Evolutionary conservation across 164 flowering plant genomes (phyloP).

Genomic region (Tinospora cordifolia): DNA sequence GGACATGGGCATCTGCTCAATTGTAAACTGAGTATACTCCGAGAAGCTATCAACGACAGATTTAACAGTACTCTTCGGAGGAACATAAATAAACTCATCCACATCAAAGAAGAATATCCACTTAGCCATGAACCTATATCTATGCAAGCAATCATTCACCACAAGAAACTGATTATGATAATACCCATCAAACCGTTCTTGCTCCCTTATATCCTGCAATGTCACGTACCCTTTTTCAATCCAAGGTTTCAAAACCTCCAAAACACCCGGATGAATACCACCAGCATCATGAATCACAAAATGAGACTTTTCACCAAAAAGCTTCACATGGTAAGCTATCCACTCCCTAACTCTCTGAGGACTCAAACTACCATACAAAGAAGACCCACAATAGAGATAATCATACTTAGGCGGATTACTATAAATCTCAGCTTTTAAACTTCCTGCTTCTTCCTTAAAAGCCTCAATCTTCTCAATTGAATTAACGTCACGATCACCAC

Average conservation of each 20-base stretch:
- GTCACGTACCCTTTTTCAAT: conserved; percentile 44
- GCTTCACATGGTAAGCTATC: conserved; percentile 69
- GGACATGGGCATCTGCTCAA: conserved; percentile 87
- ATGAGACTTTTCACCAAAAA: conserved; percentile 53
- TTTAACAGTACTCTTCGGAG: conserved; percentile 41
- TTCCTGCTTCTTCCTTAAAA: too few species aligned
- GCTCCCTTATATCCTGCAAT: conserved; percentile 48
- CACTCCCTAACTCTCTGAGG: conserved; percentile 49
- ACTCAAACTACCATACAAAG: conserved; percentile 49
- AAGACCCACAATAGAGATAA: conserved; percentile 63
- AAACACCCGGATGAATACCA: conserved; percentile 41
- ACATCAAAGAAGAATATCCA: conserved; percentile 68
- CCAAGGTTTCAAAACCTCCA: conserved; percentile 57
- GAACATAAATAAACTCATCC: conserved; percentile 74
- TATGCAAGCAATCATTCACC: conserved; percentile 60
- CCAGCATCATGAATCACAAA: conserved; percentile 69
- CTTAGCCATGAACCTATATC: conserved; percentile 42
- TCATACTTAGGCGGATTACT: conserved; percentile 52
- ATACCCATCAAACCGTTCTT: conserved; percentile 49
- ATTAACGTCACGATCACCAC: too few species aligned
- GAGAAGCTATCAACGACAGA: conserved; percentile 50
- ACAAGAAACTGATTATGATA: conserved; percentile 59
- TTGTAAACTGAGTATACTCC: conserved; percentile 62
- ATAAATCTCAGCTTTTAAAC: too few species aligned
- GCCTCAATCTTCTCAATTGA: conserved; percentile 44